Percentiles rank a stretch among this genome's conserved stretches.
phyloP scores from a whole-genome alignment of 768 basidiomycete genomes.

The Rhodocollybia butyracea region DNA sequence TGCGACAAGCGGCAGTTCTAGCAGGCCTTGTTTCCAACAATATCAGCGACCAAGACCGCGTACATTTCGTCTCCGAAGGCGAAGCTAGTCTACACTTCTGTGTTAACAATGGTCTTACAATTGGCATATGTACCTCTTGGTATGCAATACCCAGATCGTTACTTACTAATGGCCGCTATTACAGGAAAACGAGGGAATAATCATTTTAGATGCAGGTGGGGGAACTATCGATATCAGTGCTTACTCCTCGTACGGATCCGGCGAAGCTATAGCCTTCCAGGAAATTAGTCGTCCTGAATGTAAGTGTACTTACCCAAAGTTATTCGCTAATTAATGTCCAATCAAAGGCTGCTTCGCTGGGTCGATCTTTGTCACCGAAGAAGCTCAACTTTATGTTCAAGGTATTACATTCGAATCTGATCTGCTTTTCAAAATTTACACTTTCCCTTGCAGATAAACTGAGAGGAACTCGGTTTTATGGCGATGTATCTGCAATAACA shows the following conservation, averaged over 20 bases:
- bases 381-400: neutral
- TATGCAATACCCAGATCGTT: conserved; percentile 14
- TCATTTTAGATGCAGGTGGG: conserved; percentile 54
- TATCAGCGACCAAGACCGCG: conserved; percentile 34
- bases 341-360: conserved; percentile 1
- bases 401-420: neutral
- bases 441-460: conserved; percentile 9
- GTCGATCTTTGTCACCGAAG: neutral
- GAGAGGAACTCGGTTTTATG: conserved; percentile 4
- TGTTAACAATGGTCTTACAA: conserved; percentile 42
- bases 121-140: conserved; percentile 18
- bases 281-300: conserved; percentile 34
- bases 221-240: conserved; percentile 41
- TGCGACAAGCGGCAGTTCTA: conserved; percentile 50
- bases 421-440: neutral
- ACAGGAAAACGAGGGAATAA: conserved; percentile 22
- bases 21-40: conserved; percentile 52
- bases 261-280: conserved; percentile 27
- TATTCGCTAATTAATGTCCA: neutral
- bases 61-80: conserved; percentile 59
- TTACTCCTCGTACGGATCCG: conserved; percentile 25
- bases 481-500: conserved; percentile 32
- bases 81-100: conserved; percentile 63
- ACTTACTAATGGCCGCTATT: neutral
- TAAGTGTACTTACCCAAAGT: conserved; percentile 15